A percentile compares a stretch with the other conserved stretches of the same genome.
phyloP scores from a whole-genome alignment of 2,329 filamentous ascomycete species.

The Paecilomyces fulvus region DNA sequence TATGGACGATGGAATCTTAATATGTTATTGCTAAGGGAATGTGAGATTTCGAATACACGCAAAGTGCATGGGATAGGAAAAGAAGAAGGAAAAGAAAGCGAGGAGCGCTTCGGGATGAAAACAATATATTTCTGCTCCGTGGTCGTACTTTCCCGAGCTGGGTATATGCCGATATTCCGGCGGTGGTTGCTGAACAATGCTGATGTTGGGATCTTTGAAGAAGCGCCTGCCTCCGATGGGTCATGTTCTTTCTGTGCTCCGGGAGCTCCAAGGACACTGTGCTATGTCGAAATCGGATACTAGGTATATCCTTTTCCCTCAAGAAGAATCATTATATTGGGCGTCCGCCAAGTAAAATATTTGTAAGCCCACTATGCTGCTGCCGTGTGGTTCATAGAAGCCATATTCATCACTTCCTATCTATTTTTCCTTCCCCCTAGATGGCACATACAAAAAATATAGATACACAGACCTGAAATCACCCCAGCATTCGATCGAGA shows the following conservation, averaged over 20 bases:
- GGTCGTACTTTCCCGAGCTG: neutral
- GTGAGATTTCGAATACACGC: neutral
- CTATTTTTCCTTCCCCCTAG: neutral
- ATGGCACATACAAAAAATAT: neutral
- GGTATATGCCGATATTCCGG: neutral
- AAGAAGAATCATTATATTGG: too few relatives aligned
- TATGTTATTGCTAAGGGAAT: neutral
- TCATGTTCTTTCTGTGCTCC: too few relatives aligned
- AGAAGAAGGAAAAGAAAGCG: neutral
- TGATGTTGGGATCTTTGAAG: neutral
- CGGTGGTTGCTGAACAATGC: neutral
- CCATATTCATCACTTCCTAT: neutral
- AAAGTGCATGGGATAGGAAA: neutral
- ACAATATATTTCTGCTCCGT: neutral
- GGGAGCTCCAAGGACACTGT: too few relatives aligned
- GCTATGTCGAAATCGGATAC: too few relatives aligned
- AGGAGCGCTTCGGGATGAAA: too few relatives aligned
- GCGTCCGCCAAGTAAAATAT: too few relatives aligned
- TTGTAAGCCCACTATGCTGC: neutral
- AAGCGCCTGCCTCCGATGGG: too few relatives aligned
- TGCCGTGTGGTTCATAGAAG: neutral
- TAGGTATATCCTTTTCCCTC: too few relatives aligned
- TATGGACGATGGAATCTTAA: neutral
- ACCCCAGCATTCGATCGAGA: neutral
- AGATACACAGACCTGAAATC: neutral